Conservation (phyloP, 352 stramenopile genomes). For the Elongisporangium undulatum region DNA sequence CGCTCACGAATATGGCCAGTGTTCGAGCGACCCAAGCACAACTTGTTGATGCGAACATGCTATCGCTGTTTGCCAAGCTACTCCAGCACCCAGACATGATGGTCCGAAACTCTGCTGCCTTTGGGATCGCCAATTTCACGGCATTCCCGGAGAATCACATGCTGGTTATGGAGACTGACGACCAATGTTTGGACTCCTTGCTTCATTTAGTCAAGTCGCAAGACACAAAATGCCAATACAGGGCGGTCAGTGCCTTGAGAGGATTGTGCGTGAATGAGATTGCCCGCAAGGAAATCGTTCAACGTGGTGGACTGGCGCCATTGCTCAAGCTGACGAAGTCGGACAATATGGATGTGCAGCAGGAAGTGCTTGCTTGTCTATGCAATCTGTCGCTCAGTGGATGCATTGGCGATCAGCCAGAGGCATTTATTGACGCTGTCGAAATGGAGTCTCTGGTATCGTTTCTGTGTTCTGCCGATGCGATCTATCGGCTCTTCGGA, state of each 20-base stretch:
- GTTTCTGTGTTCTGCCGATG: constrained; percentile 94
- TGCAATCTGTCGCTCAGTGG: constrained; percentile 96
- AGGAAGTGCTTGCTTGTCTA: constrained; percentile 95
- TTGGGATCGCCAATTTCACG: constrained; percentile 93
- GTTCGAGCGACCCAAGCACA: constrained; percentile 79
- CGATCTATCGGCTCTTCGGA: constrained; percentile 94
- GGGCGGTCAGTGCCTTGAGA: constrained; percentile 87
- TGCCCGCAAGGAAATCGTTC: constrained; percentile 89
- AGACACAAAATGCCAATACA: constrained; percentile 84
- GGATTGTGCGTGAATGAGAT: constrained; percentile 88
- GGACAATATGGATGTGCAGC: constrained; percentile 93
- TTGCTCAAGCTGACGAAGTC: constrained; percentile 90
- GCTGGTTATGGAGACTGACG: constrained; percentile 59
- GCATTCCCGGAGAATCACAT: constrained; percentile 90
- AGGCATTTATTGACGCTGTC: constrained; percentile 86
- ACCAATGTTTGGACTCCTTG: constrained; percentile 46
- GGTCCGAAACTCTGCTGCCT: constrained; percentile 87
- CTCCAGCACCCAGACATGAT: constrained; percentile 79
- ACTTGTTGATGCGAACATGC: constrained; percentile 66
- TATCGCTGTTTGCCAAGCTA: constrained; percentile 68
- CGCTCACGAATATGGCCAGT: constrained; percentile 93
- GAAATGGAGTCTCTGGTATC: constrained; percentile 90
- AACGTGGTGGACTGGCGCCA: constrained; percentile 74
- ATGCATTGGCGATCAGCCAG: constrained; percentile 89
- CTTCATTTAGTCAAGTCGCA: constrained; percentile 52